Conservation (phyloP, 1,284 basidiomycete species). For the Ganoderma meredithae region DNA sequence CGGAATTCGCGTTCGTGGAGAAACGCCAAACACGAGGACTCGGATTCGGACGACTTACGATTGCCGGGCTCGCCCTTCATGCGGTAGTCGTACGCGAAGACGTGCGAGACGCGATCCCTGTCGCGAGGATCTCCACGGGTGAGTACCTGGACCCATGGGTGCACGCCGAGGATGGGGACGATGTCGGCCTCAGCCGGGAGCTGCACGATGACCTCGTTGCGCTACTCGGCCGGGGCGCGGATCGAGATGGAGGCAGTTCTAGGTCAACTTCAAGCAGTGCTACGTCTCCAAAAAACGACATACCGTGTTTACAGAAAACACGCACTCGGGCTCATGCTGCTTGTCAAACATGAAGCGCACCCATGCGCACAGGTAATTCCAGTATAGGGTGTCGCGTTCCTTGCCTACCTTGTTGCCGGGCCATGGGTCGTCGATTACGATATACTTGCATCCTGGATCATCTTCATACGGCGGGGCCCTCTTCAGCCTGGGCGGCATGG, state of each 20-base stretch:
- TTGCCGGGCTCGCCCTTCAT: constrained; percentile 38
- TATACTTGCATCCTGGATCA: constrained; percentile 40
- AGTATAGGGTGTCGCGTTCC: constrained; percentile 32
- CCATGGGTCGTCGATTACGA: constrained; percentile 43
- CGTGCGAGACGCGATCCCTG: constrained; percentile 34
- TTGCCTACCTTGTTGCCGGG: constrained; percentile 35
- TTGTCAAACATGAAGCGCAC: constrained; percentile 39
- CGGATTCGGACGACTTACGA: constrained; percentile 32
- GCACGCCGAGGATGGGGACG: constrained; percentile 38
- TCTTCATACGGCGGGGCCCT: constrained; percentile 41
- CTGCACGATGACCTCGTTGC: constrained; percentile 39
- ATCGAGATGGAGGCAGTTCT: neutral
- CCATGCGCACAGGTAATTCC: constrained; percentile 38
- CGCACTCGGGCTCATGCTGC: constrained; percentile 25
- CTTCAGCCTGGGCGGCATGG: constrained; percentile 20
- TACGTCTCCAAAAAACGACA: constrained; percentile 7
- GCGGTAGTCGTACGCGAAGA: constrained; percentile 43
- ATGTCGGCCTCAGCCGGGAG: constrained; percentile 37
- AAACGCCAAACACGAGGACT: too few relatives aligned
- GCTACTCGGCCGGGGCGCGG: constrained; percentile 22
- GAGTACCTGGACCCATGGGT: constrained; percentile 37
- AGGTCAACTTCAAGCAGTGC: neutral
- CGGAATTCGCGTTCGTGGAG: neutral
- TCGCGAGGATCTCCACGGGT: constrained; percentile 17
- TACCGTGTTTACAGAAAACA: constrained; percentile 40